These are phyloP conservation scores for Zalaria sp. DNA, from an alignment of 2,329 filamentous ascomycete genomes.

Conservation along the genomic window DNA sequence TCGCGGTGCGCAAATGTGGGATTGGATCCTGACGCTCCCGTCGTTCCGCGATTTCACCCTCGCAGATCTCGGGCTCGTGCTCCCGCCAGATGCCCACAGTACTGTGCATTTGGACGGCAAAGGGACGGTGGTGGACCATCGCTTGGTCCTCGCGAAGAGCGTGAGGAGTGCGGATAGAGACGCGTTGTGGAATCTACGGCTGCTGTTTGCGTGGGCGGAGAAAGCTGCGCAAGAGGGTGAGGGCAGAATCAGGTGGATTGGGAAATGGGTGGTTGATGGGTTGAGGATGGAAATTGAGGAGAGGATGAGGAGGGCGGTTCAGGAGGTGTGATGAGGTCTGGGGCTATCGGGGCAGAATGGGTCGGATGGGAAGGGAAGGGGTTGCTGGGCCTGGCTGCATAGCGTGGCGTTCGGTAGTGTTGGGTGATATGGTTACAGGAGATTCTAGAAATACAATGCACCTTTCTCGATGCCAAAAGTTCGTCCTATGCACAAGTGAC, in stretches of 20 bases:
- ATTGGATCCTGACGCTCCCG: slow-evolving; percentile 59
- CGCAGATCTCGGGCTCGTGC: slow-evolving; percentile 42
- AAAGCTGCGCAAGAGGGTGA: slow-evolving; percentile 15
- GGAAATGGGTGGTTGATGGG: slow-evolving; percentile 40
- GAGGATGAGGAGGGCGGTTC: slow-evolving; percentile 12
- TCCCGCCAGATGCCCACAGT: slow-evolving; percentile 25
- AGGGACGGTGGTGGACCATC: slow-evolving; percentile 54
- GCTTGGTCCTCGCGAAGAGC: slow-evolving; percentile 43
- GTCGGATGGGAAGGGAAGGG: too few species aligned
- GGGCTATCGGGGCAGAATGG: too few species aligned
- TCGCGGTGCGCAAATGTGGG: slow-evolving; percentile 38
- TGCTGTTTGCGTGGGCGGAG: slow-evolving; percentile 57
- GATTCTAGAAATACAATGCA: too few species aligned
- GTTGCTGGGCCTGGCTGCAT: too few species aligned
- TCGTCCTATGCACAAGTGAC: too few species aligned
- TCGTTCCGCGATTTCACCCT: slow-evolving; percentile 39
- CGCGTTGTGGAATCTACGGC: slow-evolving; percentile 45
- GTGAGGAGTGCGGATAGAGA: slow-evolving; percentile 36
- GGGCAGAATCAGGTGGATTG: slow-evolving; percentile 37
- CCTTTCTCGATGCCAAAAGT: too few species aligned
- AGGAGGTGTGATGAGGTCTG: too few species aligned
- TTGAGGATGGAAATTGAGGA: slow-evolving; percentile 37
- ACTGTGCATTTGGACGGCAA: slow-evolving; percentile 36
- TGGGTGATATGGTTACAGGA: too few species aligned
- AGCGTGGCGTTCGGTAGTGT: too few species aligned